Evolutionary conservation across 345 rosid species (phyloP).

Genomic region (Rhodamnia argentea): DNA sequence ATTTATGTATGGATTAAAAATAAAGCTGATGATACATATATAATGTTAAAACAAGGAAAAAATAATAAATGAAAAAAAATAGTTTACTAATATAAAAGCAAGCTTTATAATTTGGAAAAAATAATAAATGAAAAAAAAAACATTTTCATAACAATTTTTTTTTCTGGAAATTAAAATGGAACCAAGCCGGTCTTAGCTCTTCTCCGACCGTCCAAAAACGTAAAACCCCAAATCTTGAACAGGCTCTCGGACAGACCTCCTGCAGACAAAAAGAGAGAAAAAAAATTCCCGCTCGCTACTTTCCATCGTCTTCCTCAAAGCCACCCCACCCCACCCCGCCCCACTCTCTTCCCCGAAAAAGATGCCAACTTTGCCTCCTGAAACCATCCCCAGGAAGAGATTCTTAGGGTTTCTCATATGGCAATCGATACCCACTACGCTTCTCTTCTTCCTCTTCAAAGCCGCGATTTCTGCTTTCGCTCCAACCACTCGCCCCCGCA

Average conservation of each 20-base stretch:
- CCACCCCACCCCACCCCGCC: background rate
- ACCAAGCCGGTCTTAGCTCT: background rate
- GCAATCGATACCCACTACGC: slow-evolving; percentile 53
- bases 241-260: background rate
- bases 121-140: background rate
- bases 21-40: background rate
- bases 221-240: background rate
- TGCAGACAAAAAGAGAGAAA: background rate
- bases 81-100: background rate
- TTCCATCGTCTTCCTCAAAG: background rate
- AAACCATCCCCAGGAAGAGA: slow-evolving; percentile 34
- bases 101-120: background rate
- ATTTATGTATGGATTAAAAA: background rate
- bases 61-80: background rate
- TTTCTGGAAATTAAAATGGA: background rate
- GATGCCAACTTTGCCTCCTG: slow-evolving; percentile 15
- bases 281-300: background rate
- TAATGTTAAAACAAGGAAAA: background rate
- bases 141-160: background rate
- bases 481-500: background rate
- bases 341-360: background rate
- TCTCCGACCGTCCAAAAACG: background rate
- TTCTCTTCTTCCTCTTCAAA: slow-evolving; percentile 45
- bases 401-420: slow-evolving; percentile 56
- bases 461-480: slow-evolving; percentile 16